Conservation (phyloP, 2,329 filamentous ascomycete genomes). For the Fusarium graminum region DNA sequence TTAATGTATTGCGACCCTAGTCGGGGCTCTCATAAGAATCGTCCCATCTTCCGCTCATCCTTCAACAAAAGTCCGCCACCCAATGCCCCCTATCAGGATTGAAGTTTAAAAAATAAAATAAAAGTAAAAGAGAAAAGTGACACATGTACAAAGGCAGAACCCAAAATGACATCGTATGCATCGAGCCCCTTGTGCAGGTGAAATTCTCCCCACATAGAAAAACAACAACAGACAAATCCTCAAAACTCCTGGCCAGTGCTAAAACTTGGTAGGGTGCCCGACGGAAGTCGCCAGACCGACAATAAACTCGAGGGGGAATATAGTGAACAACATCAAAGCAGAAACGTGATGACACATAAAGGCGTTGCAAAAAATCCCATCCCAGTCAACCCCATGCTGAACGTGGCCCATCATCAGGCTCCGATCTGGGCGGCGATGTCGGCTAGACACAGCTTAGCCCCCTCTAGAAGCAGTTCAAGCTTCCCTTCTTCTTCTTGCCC, state of each 20-base stretch:
- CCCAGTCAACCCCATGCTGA: constrained; percentile 30
- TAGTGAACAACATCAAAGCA: constrained; percentile 44
- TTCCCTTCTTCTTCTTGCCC: constrained; percentile 95
- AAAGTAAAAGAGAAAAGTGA: constrained; percentile 33
- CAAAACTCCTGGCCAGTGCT: constrained; percentile 52
- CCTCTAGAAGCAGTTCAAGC: constrained; percentile 93
- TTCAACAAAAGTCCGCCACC: constrained; percentile 35
- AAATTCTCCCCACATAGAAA: constrained; percentile 37
- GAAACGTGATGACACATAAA: constrained; percentile 47
- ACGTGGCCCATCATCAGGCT: constrained; percentile 23
- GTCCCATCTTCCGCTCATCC: constrained; percentile 49
- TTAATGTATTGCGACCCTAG: constrained; percentile 46
- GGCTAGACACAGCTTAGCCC: constrained; percentile 44
- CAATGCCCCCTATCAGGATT: constrained; percentile 24
- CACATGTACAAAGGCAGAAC: constrained; percentile 37
- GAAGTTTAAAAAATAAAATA: constrained; percentile 41
- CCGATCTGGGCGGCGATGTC: constrained; percentile 19
- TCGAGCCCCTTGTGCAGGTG: constrained; percentile 49
- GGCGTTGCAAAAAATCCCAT: constrained; percentile 32
- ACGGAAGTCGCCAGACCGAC: constrained; percentile 38
- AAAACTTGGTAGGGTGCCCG: constrained; percentile 40
- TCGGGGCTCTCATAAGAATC: constrained; percentile 46
- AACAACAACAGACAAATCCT: constrained; percentile 36
- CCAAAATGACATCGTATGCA: constrained; percentile 42
- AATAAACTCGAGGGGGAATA: constrained; percentile 48